Evolutionary conservation across 148 eudicot species (phyloP), one percentile per base, ranked within the genome.

Genomic region (Dysphania ambrosioides): DNA sequence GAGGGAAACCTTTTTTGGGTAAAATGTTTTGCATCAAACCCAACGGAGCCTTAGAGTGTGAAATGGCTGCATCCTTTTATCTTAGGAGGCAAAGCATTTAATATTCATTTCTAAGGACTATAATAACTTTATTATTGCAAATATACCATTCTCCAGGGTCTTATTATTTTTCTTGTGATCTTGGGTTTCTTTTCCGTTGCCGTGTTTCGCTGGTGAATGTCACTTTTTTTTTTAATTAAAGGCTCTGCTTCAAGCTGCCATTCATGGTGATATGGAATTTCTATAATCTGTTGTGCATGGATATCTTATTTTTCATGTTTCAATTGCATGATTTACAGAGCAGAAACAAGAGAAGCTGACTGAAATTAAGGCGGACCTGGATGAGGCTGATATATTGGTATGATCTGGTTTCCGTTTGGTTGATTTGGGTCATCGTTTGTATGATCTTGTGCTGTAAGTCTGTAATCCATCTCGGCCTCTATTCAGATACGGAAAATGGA

Each of bases 351-450:
- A 87, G 79, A 89, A 90, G 83, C 65, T 89, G 27, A 72, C 86
- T 64, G 96, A 93, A 80, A 79, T 89, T 16, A 85, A 87, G 77
- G 83, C 86, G 9, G 96, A 89, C 66, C 62, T 89, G 51, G 96
- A 89, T 75, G 98, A 93, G 68, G 98, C 96, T 64, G 96, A 90
- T 79, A 86, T 90, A 71, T 79, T 93, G 98, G 98, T 93, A 93
- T 58, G 56, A 42, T 70, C n/a, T 70, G 23, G n/a, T 83, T n/a
- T 6, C 13, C 30, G 15, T 40, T 62, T 40, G 18, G 13, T 57
- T 62, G 47, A 15, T 74, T 26, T 72, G 59, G 58, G 58, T 40
- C 5, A 16, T 53, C 19, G 40, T n/a, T n/a, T n/a, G 8, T 47
- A 36, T 74, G 26, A 60, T 41, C 27, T 70, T 69, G 21, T 19